A percentile compares a stretch with the other conserved stretches of the same genome.
Evolutionary conservation across 2,329 filamentous ascomycete genomes (phyloP).

Genomic region (Penicillium paneum): DNA sequence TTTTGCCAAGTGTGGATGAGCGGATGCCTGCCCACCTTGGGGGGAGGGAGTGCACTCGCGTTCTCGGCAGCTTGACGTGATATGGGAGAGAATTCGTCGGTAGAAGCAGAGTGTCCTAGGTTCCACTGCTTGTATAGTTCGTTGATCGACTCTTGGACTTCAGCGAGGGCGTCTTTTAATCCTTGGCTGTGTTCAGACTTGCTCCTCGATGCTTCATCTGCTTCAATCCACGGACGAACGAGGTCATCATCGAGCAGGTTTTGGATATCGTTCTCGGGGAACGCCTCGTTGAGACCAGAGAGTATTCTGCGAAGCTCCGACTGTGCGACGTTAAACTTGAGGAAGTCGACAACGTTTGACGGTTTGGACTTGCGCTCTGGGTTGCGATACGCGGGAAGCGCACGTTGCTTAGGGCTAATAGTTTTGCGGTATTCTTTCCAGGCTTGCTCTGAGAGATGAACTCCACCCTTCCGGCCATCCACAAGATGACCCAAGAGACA

Average conservation of each 20-base stretch:
- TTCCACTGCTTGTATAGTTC: conserved; percentile 22
- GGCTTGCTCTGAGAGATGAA: conserved; percentile 39
- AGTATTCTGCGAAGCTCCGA: conserved; percentile 31
- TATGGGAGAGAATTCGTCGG: conserved; percentile 18
- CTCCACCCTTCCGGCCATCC: conserved; percentile 46
- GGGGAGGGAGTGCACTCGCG: conserved; percentile 32
- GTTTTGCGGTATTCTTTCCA: conserved; percentile 39
- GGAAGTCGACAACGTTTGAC: conserved; percentile 44
- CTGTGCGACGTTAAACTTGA: conserved; percentile 43
- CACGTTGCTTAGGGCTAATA: conserved; percentile 29
- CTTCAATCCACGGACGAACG: conserved; percentile 30
- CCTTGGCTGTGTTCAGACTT: conserved; percentile 13
- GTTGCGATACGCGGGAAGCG: conserved; percentile 41
- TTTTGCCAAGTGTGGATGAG: conserved; percentile 36
- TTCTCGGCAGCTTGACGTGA: conserved; percentile 30
- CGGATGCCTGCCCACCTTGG: conserved; percentile 30
- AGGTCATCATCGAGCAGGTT: conserved; percentile 36
- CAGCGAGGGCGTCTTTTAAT: conserved; percentile 19
- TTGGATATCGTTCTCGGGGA: conserved; percentile 18
- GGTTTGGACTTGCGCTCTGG: conserved; percentile 19
- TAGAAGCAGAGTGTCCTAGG: background rate
- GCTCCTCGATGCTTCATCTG: conserved; percentile 19
- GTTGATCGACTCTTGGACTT: conserved; percentile 21
- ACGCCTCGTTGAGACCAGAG: conserved; percentile 29
- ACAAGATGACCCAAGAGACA: conserved; percentile 46